Base-by-base conservation (phyloP, 1,284 basidiomycete species). In the Tilletia setariae region DNA sequence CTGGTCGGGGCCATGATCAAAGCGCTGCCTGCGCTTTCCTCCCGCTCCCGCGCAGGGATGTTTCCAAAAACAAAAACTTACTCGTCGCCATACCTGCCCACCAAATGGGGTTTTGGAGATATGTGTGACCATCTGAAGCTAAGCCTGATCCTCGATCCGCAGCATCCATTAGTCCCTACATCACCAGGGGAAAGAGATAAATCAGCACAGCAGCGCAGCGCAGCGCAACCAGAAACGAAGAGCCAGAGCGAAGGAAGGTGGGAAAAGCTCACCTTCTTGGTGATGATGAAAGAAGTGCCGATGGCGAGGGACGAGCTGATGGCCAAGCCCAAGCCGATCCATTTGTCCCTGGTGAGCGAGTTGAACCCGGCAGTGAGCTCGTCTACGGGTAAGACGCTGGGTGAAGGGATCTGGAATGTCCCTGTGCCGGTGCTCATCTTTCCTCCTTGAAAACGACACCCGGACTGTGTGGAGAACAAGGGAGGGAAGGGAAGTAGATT, bases 81-180 rank as follows among this genome's bases (percentile, higher is more conserved):
- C 94, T 87, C 19, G 92, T 95, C 42, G 89, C 86, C 87, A 98
- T 96, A 61, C 95, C 95, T 2, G 91, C 91, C 96, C 95, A 98
- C 95, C 96, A 98, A 77, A 96, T 90, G 40, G 93, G 92, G 85
- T 93, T 98, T 76, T 87, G 88, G 64, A 99, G 86, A 84, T 98
- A 98, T 21, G 79, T 74, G 66, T 81, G 79, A 2, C 75, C 78
- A 21, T 82, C 80, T 1, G 79, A 81, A 0, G 79, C 80, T n/a
- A 81, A 56, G 13, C 77, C 80, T 30, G 72, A 74, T 61, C 71
- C 72, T 44, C 76, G 67, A 19, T 79, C 79, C 8, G 79, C 78
- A n/a, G 80, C 77, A 68, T 78, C 77, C 67, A 82, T 82, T 21
- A 82, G 72, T 21, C 80, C 80, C 74, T 73, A 65, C 9, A 16